These are phyloP conservation scores for Fagopyrum homotropicum DNA, from an alignment of 148 eudicot species.

Conservation along the genomic window DNA sequence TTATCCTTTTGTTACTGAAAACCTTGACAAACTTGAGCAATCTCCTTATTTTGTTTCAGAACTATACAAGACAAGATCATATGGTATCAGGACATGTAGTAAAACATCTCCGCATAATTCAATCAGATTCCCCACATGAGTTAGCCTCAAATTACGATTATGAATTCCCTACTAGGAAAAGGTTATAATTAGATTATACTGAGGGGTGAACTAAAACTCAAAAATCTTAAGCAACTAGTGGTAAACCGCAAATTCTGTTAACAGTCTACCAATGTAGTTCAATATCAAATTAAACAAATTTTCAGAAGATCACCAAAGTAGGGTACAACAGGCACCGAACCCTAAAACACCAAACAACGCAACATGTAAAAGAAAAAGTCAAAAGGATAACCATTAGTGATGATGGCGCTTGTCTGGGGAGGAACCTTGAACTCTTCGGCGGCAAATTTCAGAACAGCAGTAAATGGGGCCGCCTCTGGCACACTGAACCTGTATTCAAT, in stretches of 20 bases:
- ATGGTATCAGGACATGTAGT: too few relatives aligned
- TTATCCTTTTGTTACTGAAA: too few relatives aligned
- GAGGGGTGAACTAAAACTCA: too few relatives aligned
- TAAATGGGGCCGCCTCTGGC: conserved; percentile 90
- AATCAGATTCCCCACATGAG: too few relatives aligned
- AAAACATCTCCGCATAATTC: too few relatives aligned
- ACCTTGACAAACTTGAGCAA: too few relatives aligned
- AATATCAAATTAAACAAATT: neutral
- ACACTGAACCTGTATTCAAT: conserved; percentile 60
- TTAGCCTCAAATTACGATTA: too few relatives aligned
- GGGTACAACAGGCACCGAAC: neutral
- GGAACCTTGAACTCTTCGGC: conserved; percentile 99
- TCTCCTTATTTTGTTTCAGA: too few relatives aligned
- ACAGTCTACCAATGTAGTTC: neutral
- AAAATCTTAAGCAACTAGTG: too few relatives aligned
- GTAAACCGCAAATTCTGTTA: neutral
- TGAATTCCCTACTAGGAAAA: too few relatives aligned
- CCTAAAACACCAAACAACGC: neutral
- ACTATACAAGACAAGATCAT: too few relatives aligned
- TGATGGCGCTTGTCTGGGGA: conserved; percentile 97
- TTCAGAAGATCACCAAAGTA: neutral
- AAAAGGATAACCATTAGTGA: conserved; percentile 61
- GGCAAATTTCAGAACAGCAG: conserved; percentile 88
- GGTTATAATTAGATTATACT: too few relatives aligned
- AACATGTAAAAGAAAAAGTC: neutral